phyloP scores from a whole-genome alignment of 805 yeast species.

The Starmera amethionina region DNA sequence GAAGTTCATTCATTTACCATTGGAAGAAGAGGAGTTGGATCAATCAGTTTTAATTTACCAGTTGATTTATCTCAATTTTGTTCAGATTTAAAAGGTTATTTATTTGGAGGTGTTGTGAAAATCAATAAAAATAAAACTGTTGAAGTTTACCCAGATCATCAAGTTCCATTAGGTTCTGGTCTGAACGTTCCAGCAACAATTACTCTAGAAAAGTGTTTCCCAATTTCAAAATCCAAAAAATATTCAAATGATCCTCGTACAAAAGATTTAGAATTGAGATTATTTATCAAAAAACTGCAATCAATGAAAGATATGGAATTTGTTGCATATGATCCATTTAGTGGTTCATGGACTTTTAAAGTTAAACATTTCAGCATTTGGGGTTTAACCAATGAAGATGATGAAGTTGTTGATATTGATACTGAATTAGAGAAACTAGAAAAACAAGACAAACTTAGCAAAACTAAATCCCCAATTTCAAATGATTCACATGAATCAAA shows the following conservation, averaged over 20 bases:
- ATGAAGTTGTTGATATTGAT: slow-evolving; percentile 44
- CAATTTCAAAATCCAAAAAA: slow-evolving; percentile 23
- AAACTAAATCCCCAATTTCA: background rate
- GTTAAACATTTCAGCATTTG: slow-evolving; percentile 92
- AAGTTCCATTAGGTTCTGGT: slow-evolving; percentile 60
- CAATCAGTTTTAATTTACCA: slow-evolving; percentile 52
- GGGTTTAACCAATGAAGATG: slow-evolving; percentile 74
- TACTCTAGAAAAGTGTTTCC: slow-evolving; percentile 52
- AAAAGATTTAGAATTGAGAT: slow-evolving; percentile 30
- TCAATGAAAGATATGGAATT: slow-evolving; percentile 63
- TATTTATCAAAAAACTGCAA: slow-evolving; percentile 41
- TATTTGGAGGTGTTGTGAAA: slow-evolving; percentile 33
- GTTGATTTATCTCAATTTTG: slow-evolving; percentile 57
- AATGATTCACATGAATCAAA: background rate
- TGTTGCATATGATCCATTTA: slow-evolving; percentile 67
- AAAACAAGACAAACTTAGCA: slow-evolving; percentile 4
- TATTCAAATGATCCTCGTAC: slow-evolving; percentile 16
- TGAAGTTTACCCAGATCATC: slow-evolving; percentile 55
- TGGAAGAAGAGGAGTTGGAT: slow-evolving; percentile 62
- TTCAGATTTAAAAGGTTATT: slow-evolving; percentile 21
- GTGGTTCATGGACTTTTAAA: slow-evolving; percentile 67
- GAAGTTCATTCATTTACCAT: slow-evolving; percentile 53
- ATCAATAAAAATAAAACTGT: slow-evolving; percentile 41
- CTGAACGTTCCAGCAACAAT: slow-evolving; percentile 71
- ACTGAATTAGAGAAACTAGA: slow-evolving; percentile 19